These are phyloP conservation scores for Geotrichum reessii DNA, from an alignment of 1,139 yeast species.

Conservation along the genomic window DNA sequence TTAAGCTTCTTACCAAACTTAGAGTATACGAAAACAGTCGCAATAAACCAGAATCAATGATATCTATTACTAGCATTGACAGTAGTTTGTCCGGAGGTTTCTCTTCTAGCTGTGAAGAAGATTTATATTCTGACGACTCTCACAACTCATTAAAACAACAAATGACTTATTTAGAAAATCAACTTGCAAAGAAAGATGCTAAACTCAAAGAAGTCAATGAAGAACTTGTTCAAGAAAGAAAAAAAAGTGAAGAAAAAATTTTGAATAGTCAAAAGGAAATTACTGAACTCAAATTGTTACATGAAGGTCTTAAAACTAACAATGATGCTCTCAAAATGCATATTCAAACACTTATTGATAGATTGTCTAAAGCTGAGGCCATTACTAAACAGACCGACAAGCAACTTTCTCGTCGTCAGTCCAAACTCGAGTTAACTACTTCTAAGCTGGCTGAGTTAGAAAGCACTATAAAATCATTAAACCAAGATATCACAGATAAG, in stretches of 20 bases:
- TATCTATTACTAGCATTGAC: background rate
- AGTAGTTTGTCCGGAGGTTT: background rate
- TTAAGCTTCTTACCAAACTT: constrained; percentile 20
- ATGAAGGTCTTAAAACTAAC: constrained; percentile 3
- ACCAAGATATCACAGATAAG: background rate
- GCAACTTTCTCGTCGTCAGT: background rate
- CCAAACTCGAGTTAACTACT: background rate
- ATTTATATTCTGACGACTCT: background rate
- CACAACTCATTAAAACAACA: background rate
- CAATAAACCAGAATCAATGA: background rate
- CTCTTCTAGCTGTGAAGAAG: background rate
- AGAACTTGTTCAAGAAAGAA: background rate
- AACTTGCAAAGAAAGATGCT: background rate
- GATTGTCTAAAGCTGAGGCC: constrained; percentile 15
- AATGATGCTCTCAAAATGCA: background rate
- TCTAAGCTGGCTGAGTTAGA: background rate
- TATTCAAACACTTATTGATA: constrained; percentile 3
- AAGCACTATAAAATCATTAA: background rate
- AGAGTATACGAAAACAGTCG: constrained; percentile 6
- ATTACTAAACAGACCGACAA: constrained; percentile 1
- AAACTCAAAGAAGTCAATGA: background rate
- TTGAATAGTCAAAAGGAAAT: background rate
- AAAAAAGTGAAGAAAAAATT: background rate
- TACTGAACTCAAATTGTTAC: background rate
- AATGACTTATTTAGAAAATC: background rate